Base-by-base conservation (phyloP, 2,329 filamentous ascomycete genomes). In the Clarireedia hainanense region DNA sequence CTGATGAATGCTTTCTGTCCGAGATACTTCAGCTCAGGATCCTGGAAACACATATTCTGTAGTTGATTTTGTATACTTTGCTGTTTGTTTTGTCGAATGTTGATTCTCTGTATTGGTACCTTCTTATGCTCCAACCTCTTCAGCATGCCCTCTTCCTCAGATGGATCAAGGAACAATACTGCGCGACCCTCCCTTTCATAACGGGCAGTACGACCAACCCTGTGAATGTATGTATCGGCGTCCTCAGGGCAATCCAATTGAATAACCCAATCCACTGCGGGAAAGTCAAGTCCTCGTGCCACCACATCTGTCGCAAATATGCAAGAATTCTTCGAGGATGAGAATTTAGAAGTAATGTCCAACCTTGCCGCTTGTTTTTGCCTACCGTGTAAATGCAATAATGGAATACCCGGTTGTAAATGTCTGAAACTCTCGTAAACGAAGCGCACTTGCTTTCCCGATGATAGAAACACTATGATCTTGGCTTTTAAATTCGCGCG, bases 241-340 rank as follows among this genome's bases (percentile, higher is more conserved):
- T 99, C 92, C 71, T 99, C 94, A 0, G 94, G 94, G 63, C 89
- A 95, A 70, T 99, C 94, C n/a, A 89, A 80, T 69, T 99, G 94
- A n/a, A 99, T 90, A 5, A 99, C 94, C 88, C 94, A 99, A 70
- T 99, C 94, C 0, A 99, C 94, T 3, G 91, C 86, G 0, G 94
- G 94, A 68, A 99, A 97, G 70, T 99, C 94, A 12, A 99, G 80
- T 61, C 94, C 94, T 70, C 94, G 82, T 0, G 94, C 94, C 4
- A 95, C 91, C 5, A 99, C 90, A 68, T 99, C 94, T 0, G 94
- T 99, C 1, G 94, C 90, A 69, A 99, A 96, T 0, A 99, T 78
- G 68, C 94, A 96, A 0, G 89, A 86, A 56, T 89, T 79, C 67
- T 94, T 90, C 1, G 91, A 83, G 0, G 84, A 77, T 0, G 88